Base-by-base conservation (phyloP, 768 basidiomycete genomes). In the Pholiota microspora region DNA sequence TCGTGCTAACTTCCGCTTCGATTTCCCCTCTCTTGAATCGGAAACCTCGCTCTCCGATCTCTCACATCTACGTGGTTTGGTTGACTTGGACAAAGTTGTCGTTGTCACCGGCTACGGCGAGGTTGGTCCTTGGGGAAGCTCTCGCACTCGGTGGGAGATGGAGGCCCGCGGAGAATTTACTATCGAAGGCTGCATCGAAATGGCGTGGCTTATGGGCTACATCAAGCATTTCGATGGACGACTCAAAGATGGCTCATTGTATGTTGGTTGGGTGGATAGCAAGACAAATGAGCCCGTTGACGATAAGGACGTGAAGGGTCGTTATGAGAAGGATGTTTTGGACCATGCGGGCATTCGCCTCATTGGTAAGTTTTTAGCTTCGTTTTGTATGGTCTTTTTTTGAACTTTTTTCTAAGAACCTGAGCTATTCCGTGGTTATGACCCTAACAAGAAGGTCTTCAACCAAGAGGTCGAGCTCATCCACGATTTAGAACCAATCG, bases 71-170 rank as follows among this genome's bases (percentile, higher is more conserved):
- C 92, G 83, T 28, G 94, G 94, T 28, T 76, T 98, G 56, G 82
- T 98, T 57, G 97, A 98, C 67, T 79, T 98, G 21, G 97, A 99
- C 59, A 95, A 96, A 73, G 95, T 98, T 55, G 76, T 94, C 56
- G 97, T 99, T 54, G 79, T 98, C 65, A 96, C 97, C 40, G 97
- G 97, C 57, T 98, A 92, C 69, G 96, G 90, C 28, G 97, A 99
- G 70, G 93, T 98, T 48, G 90, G 97, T 2, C 97, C 97, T 10
- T 99, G 96, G 95, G 97, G 97, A 60, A 94, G 92, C 66, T 90
- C 96, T 13, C 86, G 97, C 55, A 99, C 97, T 2, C 85, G 97
- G 55, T 99, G 97, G 97, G 97, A 99, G 76, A 98, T 99, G 94
- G 97, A 99, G 69, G 95, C 94, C 44, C 82, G 85, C 44, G 96